Evolutionary conservation across 129 eudicot species (phyloP).

Genomic region (Smallanthus sonchifolius): DNA sequence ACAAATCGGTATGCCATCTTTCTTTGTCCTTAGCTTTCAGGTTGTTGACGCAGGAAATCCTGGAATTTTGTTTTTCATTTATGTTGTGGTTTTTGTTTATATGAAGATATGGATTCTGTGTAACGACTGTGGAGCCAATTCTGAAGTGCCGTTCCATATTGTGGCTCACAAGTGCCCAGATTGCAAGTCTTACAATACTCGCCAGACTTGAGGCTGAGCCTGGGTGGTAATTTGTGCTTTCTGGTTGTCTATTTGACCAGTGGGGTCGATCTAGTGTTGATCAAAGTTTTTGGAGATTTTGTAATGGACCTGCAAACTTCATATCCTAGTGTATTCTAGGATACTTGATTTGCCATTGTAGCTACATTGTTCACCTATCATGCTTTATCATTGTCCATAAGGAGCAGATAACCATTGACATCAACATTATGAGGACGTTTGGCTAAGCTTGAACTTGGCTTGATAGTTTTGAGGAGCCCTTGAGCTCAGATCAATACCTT

Average conservation of each 20-base stretch:
- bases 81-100: neutral
- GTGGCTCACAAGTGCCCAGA: slow-evolving; percentile 78
- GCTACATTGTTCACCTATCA: neutral
- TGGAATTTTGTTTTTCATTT: neutral
- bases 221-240: neutral
- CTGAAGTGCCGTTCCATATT: slow-evolving; percentile 59
- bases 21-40: neutral
- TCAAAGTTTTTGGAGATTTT: neutral
- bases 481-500: too few species aligned
- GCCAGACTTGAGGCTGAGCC: slow-evolving; percentile 52
- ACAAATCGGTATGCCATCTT: slow-evolving; percentile 46
- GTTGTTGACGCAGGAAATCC: slow-evolving; percentile 4
- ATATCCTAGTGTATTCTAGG: neutral
- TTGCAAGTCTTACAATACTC: slow-evolving; percentile 94
- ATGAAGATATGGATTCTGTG: slow-evolving; percentile 78
- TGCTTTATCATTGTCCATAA: neutral
- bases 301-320: neutral
- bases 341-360: neutral
- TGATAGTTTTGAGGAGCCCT: neutral
- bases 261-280: neutral
- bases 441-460: neutral
- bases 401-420: neutral
- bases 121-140: slow-evolving; percentile 71
- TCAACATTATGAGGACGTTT: neutral
- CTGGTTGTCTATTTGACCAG: neutral